Evolutionary conservation across 1,284 basidiomycete genomes (phyloP).

Genomic region (Cutaneotrichosporon sp.): DNA sequence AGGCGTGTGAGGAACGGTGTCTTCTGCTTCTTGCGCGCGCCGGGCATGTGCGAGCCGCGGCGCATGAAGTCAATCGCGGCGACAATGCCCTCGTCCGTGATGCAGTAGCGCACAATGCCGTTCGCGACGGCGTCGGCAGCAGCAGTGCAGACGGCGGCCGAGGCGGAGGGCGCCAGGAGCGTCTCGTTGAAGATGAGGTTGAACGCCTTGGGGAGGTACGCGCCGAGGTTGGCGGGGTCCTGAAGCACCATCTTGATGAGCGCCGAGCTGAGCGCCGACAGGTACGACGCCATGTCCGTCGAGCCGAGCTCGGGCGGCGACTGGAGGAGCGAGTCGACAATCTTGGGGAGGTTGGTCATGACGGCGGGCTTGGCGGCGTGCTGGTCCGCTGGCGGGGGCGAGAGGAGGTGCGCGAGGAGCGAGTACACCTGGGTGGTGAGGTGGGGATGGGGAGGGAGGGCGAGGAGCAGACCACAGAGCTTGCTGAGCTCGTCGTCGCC

Average conservation of each 20-base stretch:
- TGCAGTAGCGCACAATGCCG: conserved; percentile 66
- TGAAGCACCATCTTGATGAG: conserved; percentile 50
- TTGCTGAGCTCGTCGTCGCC: conserved; percentile 68
- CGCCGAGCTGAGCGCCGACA: conserved; percentile 61
- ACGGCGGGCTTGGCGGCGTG: conserved; percentile 40
- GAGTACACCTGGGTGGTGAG: conserved; percentile 80
- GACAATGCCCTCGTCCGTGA: conserved; percentile 65
- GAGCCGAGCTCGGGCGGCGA: conserved; percentile 68
- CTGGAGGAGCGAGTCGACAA: conserved; percentile 71
- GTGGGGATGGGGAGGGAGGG: conserved; percentile 78
- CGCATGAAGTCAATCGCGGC: conserved; percentile 56
- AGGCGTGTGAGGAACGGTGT: conserved; percentile 64
- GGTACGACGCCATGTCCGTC: conserved; percentile 55
- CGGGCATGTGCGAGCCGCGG: conserved; percentile 40
- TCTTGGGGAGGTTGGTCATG: conserved; percentile 61
- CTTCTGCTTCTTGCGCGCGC: conserved; percentile 57
- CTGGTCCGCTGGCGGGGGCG: conserved; percentile 52
- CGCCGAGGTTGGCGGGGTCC: conserved; percentile 43
- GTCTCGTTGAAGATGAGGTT: conserved; percentile 73
- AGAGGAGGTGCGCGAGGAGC: conserved; percentile 73
- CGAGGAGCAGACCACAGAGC: conserved; percentile 69
- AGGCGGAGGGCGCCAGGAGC: conserved; percentile 39
- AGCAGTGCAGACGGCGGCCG: conserved; percentile 56
- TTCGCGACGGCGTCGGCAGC: conserved; percentile 62
- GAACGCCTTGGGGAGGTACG: conserved; percentile 69